Percentiles rank a stretch among this genome's conserved stretches.
Evolutionary conservation across 768 basidiomycete genomes (phyloP).

Genomic region (Nidularia sp.): DNA sequence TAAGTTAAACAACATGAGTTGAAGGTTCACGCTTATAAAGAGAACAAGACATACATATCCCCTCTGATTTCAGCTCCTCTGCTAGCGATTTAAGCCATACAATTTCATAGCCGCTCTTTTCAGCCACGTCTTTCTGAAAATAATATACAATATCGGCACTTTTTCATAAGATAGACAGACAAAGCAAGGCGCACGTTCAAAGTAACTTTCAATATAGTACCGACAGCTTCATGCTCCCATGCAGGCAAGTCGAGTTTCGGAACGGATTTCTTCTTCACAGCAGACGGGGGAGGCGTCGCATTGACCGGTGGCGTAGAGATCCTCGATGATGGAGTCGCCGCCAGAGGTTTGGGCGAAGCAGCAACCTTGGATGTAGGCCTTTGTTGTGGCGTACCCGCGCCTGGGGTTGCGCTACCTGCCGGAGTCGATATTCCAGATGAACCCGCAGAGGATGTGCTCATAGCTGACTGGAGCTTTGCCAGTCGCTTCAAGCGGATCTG

Average conservation of each 20-base stretch:
- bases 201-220: slow-evolving; percentile 71
- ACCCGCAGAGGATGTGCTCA: slow-evolving; percentile 10
- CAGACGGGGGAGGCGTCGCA: slow-evolving; percentile 18
- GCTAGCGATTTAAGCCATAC: slow-evolving; percentile 83
- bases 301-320: slow-evolving; percentile 10
- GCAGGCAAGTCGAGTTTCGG: slow-evolving; percentile 47
- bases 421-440: slow-evolving; percentile 20
- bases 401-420: slow-evolving; percentile 15
- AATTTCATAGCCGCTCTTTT: slow-evolving; percentile 57
- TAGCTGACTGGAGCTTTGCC: slow-evolving; percentile 65
- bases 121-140: slow-evolving; percentile 51
- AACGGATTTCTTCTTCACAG: slow-evolving; percentile 47
- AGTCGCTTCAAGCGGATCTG: slow-evolving; percentile 92
- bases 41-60: slow-evolving; percentile 32
- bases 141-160: slow-evolving; percentile 5
- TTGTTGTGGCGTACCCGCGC: slow-evolving; percentile 30
- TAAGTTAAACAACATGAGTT: slow-evolving; percentile 11
- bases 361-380: slow-evolving; percentile 27
- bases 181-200: slow-evolving; percentile 54
- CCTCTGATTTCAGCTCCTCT: slow-evolving; percentile 63
- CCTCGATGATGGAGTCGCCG: slow-evolving; percentile 23
- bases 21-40: slow-evolving; percentile 1
- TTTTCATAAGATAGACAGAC: neutral
- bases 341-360: slow-evolving; percentile 12
- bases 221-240: slow-evolving; percentile 77